Evolutionary conservation across 129 eudicot species (phyloP).

Genomic region (Flaveria ramosissima): DNA sequence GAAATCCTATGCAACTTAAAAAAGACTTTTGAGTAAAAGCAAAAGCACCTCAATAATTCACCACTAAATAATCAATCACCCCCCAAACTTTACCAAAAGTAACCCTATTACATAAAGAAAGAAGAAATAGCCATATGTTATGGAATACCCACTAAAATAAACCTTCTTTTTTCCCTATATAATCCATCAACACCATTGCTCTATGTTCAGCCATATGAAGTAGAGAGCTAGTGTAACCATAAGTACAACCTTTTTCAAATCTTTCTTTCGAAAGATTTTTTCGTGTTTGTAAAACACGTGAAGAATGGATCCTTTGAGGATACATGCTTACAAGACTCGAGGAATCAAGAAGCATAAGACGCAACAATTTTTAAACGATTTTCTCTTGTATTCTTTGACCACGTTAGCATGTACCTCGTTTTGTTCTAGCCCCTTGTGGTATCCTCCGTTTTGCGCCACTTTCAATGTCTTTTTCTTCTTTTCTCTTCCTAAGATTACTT

Average conservation of each 20-base stretch:
- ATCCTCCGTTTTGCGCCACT: slow-evolving; percentile 49
- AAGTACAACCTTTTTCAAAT: neutral
- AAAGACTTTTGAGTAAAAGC: slow-evolving; percentile 29
- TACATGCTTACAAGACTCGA: slow-evolving; percentile 37
- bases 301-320: slow-evolving; percentile 41
- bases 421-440: slow-evolving; percentile 60
- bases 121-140: slow-evolving; percentile 34
- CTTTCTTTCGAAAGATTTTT: slow-evolving; percentile 28
- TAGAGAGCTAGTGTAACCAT: neutral
- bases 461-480: slow-evolving; percentile 42
- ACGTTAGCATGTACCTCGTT: slow-evolving; percentile 48
- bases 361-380: slow-evolving; percentile 43
- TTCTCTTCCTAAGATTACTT: slow-evolving; percentile 43
- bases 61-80: slow-evolving; percentile 36
- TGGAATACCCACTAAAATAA: slow-evolving; percentile 39
- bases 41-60: slow-evolving; percentile 42
- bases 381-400: slow-evolving; percentile 48
- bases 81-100: slow-evolving; percentile 43
- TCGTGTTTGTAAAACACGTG: neutral
- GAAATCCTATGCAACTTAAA: slow-evolving; percentile 40
- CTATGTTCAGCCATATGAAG: slow-evolving; percentile 43
- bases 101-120: slow-evolving; percentile 30
- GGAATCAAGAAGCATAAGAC: slow-evolving; percentile 44
- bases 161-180: slow-evolving; percentile 37
- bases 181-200: slow-evolving; percentile 37